Evolutionary conservation across 2,329 filamentous ascomycete genomes (phyloP).

Genomic region (Hypocreales sp.): DNA sequence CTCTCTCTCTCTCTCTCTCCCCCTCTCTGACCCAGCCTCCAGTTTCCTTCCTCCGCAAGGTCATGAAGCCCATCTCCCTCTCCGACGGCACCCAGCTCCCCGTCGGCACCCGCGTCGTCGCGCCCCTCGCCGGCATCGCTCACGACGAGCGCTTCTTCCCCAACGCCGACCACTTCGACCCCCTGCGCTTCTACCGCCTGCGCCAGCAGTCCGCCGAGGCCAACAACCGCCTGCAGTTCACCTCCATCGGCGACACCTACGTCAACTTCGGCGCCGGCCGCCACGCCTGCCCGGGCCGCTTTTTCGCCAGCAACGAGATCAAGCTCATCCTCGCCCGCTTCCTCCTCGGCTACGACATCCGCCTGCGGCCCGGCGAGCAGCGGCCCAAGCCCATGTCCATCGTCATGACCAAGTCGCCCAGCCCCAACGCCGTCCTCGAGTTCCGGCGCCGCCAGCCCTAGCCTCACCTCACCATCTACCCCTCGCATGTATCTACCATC

Average conservation of each 20-base stretch:
- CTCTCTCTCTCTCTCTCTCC: too few relatives aligned
- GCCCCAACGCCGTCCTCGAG: constrained; percentile 23
- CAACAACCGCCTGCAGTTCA: constrained; percentile 25
- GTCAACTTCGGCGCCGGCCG: constrained; percentile 31
- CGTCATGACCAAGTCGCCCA: constrained; percentile 24
- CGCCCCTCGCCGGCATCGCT: constrained; percentile 24
- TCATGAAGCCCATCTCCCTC: constrained; percentile 26
- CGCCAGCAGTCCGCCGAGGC: constrained; percentile 21
- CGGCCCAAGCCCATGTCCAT: constrained; percentile 21
- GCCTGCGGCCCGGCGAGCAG: constrained; percentile 20
- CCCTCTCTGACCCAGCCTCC: too few relatives aligned
- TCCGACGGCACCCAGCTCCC: constrained; percentile 28
- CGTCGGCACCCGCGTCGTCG: constrained; percentile 24
- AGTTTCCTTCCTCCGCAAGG: constrained; percentile 30
- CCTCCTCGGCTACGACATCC: constrained; percentile 26
- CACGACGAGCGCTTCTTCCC: constrained; percentile 23
- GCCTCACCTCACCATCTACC: too few relatives aligned
- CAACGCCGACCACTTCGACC: constrained; percentile 28
- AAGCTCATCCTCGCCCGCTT: constrained; percentile 26
- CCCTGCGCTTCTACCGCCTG: constrained; percentile 31
- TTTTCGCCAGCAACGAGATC: constrained; percentile 29
- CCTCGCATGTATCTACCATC: too few relatives aligned
- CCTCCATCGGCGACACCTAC: constrained; percentile 23
- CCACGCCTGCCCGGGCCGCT: constrained; percentile 31
- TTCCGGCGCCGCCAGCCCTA: constrained; percentile 14